Conservation (phyloP, 306 rosid genomes). For the Vigna trinervia region DNA sequence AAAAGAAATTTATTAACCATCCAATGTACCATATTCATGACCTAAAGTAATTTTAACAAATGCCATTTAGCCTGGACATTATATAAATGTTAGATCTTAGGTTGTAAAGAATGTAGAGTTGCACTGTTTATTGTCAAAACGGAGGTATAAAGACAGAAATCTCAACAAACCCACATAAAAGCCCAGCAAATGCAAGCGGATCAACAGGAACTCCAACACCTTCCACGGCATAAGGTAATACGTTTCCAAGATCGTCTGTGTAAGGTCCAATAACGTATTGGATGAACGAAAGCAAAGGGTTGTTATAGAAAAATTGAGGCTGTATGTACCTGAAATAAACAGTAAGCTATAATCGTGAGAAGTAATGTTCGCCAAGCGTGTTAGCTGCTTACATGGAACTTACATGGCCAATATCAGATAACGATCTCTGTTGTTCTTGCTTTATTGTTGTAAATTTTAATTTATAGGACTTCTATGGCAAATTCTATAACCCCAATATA, state of each 20-base stretch:
- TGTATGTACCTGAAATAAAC: conserved; percentile 79
- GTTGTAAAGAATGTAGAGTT: not conserved
- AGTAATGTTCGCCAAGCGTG: not conserved
- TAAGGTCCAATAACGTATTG: conserved; percentile 90
- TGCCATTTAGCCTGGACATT: not conserved
- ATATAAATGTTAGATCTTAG: not conserved
- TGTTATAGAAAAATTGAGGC: conserved; percentile 91
- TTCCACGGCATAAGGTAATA: conserved; percentile 91
- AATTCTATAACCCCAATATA: too few species aligned
- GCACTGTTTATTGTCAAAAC: conserved; percentile 11
- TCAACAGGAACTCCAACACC: conserved; percentile 99
- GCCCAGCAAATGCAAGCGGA: conserved; percentile 97
- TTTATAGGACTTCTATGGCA: too few species aligned
- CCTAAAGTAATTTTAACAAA: conserved; percentile 1
- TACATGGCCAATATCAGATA: too few species aligned
- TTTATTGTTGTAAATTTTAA: too few species aligned
- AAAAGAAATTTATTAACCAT: not conserved
- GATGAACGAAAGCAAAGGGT: conserved; percentile 87
- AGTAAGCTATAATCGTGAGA: not conserved
- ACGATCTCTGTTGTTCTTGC: too few species aligned
- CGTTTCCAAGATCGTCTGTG: conserved; percentile 93
- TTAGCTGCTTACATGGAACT: too few species aligned
- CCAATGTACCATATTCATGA: not conserved
- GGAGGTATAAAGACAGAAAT: not conserved
- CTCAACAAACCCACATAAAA: conserved; percentile 61